Evolutionary conservation across 768 basidiomycete genomes (phyloP), one percentile per base, ranked within the genome.

Genomic region (Gautieria morchelliformis): DNA sequence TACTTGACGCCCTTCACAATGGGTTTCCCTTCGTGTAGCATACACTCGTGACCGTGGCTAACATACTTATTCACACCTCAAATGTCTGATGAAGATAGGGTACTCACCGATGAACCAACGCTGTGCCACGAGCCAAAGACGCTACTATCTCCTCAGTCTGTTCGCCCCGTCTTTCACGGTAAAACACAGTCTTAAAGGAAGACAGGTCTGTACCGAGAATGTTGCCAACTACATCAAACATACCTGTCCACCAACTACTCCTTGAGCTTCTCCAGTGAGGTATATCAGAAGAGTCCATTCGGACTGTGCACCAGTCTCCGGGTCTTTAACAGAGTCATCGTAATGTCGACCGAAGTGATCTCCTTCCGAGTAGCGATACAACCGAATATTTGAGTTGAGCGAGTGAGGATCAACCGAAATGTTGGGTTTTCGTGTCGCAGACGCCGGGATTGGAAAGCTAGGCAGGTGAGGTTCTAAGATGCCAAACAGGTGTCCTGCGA

Each of bases 241-340:
- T 64, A 82, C 81, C 72, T 87, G 81, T 6, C 86, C 85, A 33
- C 86, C 86, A 63, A 82, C 74, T 1, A 89, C 80, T 17, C 85
- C 86, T 64, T 88, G 86, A 63, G 89, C 84, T 5, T 66, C 66
- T 1, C 88, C 88, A 5, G 84, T 82, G 35, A 90, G 67, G 64
- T 89, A 89, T 24, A 89, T 74, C 24, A 90, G 68, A 39, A 89
- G 67, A 0, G 88, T 90, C 87, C 88, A 89, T 66, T 88, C 85
- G 35, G 84, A 86, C 65, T 77, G 80, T 1, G 77, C 75, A 4
- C 83, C 83, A 7, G 83, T 82, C 52, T 72, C 64, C 4, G 74
- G 56, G 64, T 86, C 85, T 8, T 75, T 74, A 27, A 85, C 80
- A 19, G 81, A 80, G 63, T 87, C 86, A 61, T 89, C 87, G 63